These are phyloP conservation scores for Aspergillus awamori DNA, from an alignment of 2,329 filamentous ascomycete species.

Conservation along the genomic window DNA sequence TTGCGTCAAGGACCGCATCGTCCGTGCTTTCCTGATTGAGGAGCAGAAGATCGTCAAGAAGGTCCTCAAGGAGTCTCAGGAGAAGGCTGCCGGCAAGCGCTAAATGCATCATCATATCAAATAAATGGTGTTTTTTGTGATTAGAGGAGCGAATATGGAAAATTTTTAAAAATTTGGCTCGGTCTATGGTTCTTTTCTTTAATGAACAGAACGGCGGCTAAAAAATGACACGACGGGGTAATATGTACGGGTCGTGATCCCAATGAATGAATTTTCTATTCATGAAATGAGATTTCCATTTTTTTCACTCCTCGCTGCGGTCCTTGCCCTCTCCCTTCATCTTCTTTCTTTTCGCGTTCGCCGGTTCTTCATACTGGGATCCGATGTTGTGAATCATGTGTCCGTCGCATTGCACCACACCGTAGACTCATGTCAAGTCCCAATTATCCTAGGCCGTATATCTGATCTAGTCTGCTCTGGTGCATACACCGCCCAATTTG, in stretches of 20 bases:
- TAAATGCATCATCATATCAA: slow-evolving; percentile 38
- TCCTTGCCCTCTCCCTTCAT: no score
- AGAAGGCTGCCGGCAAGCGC: slow-evolving; percentile 58
- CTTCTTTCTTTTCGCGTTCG: no score
- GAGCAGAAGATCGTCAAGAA: slow-evolving; percentile 99
- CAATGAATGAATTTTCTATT: slow-evolving; percentile 35
- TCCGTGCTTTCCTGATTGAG: slow-evolving; percentile 98
- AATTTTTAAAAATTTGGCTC: slow-evolving; percentile 32
- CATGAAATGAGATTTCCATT: slow-evolving; percentile 23
- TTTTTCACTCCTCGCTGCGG: neutral
- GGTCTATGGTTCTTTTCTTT: slow-evolving; percentile 36
- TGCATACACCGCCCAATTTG: no score
- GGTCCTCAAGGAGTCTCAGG: slow-evolving; percentile 97
- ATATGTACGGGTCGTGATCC: slow-evolving; percentile 27
- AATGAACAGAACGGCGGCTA: slow-evolving; percentile 36
- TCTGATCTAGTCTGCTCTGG: no score
- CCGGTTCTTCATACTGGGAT: no score
- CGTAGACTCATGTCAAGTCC: no score
- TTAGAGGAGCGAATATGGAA: slow-evolving; percentile 41
- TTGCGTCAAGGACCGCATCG: slow-evolving; percentile 97
- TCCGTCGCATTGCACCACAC: neutral
- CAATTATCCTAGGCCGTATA: no score
- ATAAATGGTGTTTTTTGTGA: slow-evolving; percentile 38
- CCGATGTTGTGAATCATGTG: no score
- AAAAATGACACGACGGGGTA: slow-evolving; percentile 22